These are phyloP conservation scores for Neotropicomus parvogracilis DNA, from an alignment of 1,284 basidiomycete genomes.

Conservation along the genomic window DNA sequence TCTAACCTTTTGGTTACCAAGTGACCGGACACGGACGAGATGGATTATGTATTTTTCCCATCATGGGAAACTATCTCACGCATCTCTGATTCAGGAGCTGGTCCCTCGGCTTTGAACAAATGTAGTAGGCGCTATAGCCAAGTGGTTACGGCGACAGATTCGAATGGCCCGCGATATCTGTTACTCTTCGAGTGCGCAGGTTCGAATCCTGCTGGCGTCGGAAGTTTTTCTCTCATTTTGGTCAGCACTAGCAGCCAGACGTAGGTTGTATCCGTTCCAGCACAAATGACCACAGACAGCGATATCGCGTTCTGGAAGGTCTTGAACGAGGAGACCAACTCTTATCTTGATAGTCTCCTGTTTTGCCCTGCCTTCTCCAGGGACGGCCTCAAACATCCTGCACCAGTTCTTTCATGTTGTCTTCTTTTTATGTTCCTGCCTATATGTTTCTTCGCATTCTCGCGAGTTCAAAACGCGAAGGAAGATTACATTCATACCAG, in stretches of 20 bases:
- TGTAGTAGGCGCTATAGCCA: slow-evolving; percentile 43
- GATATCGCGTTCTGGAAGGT: slow-evolving; percentile 6
- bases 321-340: background rate
- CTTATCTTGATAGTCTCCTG: background rate
- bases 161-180: slow-evolving; percentile 41
- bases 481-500: slow-evolving; percentile 20
- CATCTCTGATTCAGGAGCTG: too few species aligned
- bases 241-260: too few species aligned
- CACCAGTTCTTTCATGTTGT: slow-evolving; percentile 4
- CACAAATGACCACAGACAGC: slow-evolving; percentile 10
- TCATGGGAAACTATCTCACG: slow-evolving; percentile 3
- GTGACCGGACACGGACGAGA: too few species aligned
- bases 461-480: slow-evolving; percentile 3
- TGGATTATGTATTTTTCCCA: background rate
- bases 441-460: slow-evolving; percentile 5
- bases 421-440: slow-evolving; percentile 9
- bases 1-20: too few species aligned
- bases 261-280: background rate
- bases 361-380: background rate
- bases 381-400: background rate
- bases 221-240: slow-evolving; percentile 16
- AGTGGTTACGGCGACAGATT: slow-evolving; percentile 61
- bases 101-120: too few species aligned
- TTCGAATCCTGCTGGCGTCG: slow-evolving; percentile 41
- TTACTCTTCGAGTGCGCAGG: slow-evolving; percentile 43